Conservation (phyloP, 2,329 filamentous ascomycete genomes). For the Nectriaceae sp. region DNA sequence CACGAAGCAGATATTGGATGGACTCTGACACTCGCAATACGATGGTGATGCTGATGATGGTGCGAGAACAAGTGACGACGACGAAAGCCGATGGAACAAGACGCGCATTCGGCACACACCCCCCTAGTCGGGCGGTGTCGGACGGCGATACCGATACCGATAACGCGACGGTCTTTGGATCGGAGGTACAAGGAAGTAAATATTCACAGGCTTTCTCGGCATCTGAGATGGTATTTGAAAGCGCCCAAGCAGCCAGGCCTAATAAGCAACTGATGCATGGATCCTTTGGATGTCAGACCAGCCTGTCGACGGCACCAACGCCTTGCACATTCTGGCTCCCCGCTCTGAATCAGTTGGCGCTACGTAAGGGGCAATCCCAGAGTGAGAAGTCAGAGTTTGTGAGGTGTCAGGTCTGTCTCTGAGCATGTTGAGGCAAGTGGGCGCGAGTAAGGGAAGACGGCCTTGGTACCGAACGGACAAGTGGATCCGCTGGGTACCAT, state of each 20-base stretch:
- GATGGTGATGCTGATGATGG: conserved; percentile 14
- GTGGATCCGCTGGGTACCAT: conserved; percentile 21
- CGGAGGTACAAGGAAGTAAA: too few species aligned
- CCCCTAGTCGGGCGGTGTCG: conserved; percentile 22
- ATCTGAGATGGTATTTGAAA: too few species aligned
- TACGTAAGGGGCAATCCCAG: neutral
- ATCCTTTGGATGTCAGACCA: too few species aligned
- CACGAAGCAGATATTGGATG: conserved; percentile 11
- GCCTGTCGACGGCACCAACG: neutral
- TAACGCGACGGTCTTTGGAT: too few species aligned
- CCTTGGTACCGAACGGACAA: conserved; percentile 8
- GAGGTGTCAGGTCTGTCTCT: neutral
- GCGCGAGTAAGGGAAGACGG: conserved; percentile 1
- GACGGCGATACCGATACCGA: conserved; percentile 26
- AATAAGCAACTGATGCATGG: too few species aligned
- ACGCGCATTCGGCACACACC: conserved; percentile 4
- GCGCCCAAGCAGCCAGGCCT: too few species aligned
- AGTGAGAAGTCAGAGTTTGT: neutral
- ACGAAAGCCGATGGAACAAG: neutral
- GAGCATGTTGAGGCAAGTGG: neutral
- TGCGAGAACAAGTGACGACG: conserved; percentile 16
- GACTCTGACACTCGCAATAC: conserved; percentile 10
- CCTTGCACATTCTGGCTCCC: neutral
- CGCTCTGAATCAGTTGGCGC: neutral
- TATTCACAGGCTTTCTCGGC: too few species aligned